Conservation (phyloP, 1,284 basidiomycete genomes). For the Chiua sp. region DNA sequence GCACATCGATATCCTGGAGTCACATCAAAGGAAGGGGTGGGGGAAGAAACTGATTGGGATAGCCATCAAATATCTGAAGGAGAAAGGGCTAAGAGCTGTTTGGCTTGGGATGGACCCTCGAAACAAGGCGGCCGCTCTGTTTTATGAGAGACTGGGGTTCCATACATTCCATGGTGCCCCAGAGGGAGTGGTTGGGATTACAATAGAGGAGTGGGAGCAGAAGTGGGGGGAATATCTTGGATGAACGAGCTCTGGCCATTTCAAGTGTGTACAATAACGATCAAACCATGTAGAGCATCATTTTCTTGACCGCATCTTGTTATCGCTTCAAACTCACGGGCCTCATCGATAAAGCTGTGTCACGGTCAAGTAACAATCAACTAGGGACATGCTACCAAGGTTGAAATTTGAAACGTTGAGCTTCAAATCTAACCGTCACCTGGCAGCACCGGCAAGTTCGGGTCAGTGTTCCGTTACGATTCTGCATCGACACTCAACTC, state of each 20-base stretch:
- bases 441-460: too few species aligned
- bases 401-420: too few species aligned
- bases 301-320: too few species aligned
- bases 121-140: conserved; percentile 30
- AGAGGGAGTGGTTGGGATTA: conserved; percentile 36
- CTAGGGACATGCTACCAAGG: too few species aligned
- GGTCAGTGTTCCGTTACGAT: not conserved
- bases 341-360: too few species aligned
- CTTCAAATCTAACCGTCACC: too few species aligned
- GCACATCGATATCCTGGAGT: conserved; percentile 56
- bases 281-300: too few species aligned
- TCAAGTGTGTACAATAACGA: too few species aligned
- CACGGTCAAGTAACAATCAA: too few species aligned
- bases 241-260: not conserved
- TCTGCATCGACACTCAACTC: not conserved
- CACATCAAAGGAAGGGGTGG: conserved; percentile 54
- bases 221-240: conserved; percentile 5
- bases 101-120: conserved; percentile 35
- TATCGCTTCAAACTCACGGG: too few species aligned
- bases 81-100: conserved; percentile 29
- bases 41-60: conserved; percentile 48
- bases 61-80: conserved; percentile 41
- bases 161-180: conserved; percentile 27
- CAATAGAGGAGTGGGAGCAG: conserved; percentile 36
- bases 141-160: conserved; percentile 35